Conservation (phyloP, 179 eudicot species). For the Beta macrorhiza region DNA sequence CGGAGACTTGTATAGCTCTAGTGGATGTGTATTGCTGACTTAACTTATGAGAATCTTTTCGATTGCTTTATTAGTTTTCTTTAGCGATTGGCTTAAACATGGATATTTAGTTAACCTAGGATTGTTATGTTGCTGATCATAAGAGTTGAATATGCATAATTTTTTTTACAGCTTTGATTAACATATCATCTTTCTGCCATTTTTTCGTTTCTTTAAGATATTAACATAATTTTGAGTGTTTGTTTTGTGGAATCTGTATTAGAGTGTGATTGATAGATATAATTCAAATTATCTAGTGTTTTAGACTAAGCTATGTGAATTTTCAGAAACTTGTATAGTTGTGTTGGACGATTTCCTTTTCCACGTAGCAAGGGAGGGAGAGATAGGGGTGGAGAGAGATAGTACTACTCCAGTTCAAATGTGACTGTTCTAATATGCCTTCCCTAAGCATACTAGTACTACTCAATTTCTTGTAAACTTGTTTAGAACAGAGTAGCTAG, state of each 20-base stretch:
- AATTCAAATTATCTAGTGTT: no score
- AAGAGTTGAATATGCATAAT: no score
- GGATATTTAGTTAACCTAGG: neutral
- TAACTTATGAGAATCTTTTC: neutral
- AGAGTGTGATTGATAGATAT: neutral
- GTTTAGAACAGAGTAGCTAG: neutral
- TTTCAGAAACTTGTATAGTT: neutral
- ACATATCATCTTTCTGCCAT: no score
- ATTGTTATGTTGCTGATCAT: no score
- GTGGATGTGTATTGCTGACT: neutral
- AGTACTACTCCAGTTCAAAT: no score
- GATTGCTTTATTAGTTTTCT: neutral
- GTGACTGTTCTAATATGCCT: neutral
- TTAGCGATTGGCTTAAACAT: neutral
- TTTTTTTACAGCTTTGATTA: no score
- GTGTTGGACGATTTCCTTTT: no score
- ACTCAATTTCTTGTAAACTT: neutral
- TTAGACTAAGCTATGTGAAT: neutral
- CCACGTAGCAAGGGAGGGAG: neutral
- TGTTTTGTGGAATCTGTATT: neutral
- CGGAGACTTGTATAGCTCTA: neutral
- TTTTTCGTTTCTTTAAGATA: no score
- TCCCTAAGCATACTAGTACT: neutral
- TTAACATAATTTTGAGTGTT: no score
- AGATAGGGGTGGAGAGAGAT: neutral